Conservation (phyloP, 176 grass and related monocot species). For the Musa acuminata region DNA sequence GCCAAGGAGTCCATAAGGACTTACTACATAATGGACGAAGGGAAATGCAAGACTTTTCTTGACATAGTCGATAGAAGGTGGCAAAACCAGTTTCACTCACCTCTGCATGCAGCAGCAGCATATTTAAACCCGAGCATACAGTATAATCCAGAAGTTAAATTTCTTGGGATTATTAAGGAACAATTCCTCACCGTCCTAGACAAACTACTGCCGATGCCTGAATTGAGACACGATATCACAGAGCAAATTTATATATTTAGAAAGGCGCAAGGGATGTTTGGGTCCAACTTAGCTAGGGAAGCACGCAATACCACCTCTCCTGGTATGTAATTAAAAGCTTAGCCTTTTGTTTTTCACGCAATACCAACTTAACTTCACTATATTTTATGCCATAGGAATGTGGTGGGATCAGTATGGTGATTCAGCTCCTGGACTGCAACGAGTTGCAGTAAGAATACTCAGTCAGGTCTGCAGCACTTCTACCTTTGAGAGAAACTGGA, state of each 20-base stretch:
- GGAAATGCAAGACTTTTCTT: slow-evolving; percentile 81
- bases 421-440: slow-evolving; percentile 65
- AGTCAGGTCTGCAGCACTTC: slow-evolving; percentile 87
- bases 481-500: slow-evolving; percentile 71
- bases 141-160: slow-evolving; percentile 73
- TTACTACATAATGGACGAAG: slow-evolving; percentile 98
- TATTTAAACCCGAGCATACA: slow-evolving; percentile 91
- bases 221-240: slow-evolving; percentile 79
- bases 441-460: slow-evolving; percentile 68
- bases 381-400: slow-evolving; percentile 42
- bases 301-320: slow-evolving; percentile 70
- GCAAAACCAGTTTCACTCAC: slow-evolving; percentile 67
- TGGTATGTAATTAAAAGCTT: slow-evolving; percentile 32
- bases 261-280: slow-evolving; percentile 82
- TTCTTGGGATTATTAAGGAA: slow-evolving; percentile 56
- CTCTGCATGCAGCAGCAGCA: slow-evolving; percentile 74
- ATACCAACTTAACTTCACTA: slow-evolving; percentile 5
- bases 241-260: slow-evolving; percentile 59
- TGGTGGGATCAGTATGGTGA: slow-evolving; percentile 97
- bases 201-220: slow-evolving; percentile 68
- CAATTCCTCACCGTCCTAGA: slow-evolving; percentile 68
- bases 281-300: slow-evolving; percentile 86
- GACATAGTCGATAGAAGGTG: slow-evolving; percentile 91
- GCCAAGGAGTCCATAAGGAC: slow-evolving; percentile 87
- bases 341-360: background rate